Base-by-base conservation (phyloP, 1,284 basidiomycete genomes). In the Exsudoporus floridanus region DNA sequence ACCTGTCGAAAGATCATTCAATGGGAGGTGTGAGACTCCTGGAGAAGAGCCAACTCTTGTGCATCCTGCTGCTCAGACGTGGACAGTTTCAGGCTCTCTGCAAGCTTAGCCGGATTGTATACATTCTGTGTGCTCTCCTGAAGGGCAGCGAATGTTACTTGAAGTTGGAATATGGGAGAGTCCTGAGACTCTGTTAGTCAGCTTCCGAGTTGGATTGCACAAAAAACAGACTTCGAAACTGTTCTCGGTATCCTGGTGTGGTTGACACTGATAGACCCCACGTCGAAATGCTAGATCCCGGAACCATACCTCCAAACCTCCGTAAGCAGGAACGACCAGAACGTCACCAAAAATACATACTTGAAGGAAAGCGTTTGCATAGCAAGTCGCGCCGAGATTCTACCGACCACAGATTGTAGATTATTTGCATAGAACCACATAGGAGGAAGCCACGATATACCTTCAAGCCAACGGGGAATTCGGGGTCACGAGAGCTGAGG, bases 381-480 rank as follows among this genome's bases (percentile, higher is more conserved):
- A 95, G 65, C 92, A 94, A 5, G 94, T 96, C 13, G 94, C 94
- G 13, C 94, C 94, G 16, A 96, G 81, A 66, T 97, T 97, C 86
- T 93, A 60, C 16, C 3, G 31, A 23, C 9, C 7, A 46, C 6
- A 14, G 9, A 35, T n/a, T 28, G 13, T 21, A n/a, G 4, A 45
- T 30, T 7, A 23, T 28, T 43, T 40, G 27, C n/a, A 33, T 21
- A 13, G 31, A 7, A 46, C 14, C 2, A 7, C 28, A 37, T 18
- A 40, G 10, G 21, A 50, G 30, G 38, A 16, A 16, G 36, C 35
- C 23, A 27, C 18, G 43, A 56, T 71, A 13, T 62, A 87, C 91
- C 77, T 82, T 87, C 51, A 96, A 72, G 19, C 94, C 93, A 18
- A 94, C 86, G 18, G 92, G 93, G 13, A 81, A 63, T 42, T 79